phyloP scores from a whole-genome alignment of 192 early-diverging fungal species.

The Glomus cerebriforme region DNA sequence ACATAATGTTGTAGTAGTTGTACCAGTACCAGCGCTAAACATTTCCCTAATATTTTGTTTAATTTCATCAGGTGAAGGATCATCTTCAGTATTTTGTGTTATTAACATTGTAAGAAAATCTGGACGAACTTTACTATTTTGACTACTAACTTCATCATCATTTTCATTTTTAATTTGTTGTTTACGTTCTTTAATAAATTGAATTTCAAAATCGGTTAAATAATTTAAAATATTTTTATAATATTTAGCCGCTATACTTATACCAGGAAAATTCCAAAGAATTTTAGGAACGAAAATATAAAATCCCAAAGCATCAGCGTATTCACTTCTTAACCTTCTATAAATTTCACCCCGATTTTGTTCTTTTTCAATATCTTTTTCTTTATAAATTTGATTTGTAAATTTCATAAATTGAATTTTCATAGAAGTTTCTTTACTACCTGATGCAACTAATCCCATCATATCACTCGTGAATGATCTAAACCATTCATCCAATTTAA shows the following conservation, averaged over 20 bases:
- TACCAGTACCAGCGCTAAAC: constrained; percentile 29
- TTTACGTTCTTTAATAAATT: constrained; percentile 33
- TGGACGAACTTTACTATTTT: constrained; percentile 1
- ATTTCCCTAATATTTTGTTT: constrained; percentile 33
- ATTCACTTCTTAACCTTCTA: constrained; percentile 8
- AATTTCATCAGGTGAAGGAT: constrained; percentile 21
- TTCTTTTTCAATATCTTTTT: background rate
- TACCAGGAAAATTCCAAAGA: constrained; percentile 19
- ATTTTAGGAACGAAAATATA: constrained; percentile 24
- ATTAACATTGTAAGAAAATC: constrained; percentile 33
- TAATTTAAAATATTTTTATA: background rate
- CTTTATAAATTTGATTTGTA: background rate
- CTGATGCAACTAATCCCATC: constrained; percentile 29
- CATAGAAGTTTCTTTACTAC: constrained; percentile 28
- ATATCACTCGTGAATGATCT: constrained; percentile 29
- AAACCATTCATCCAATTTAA: constrained; percentile 31
- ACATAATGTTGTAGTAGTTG: constrained; percentile 23
- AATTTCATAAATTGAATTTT: constrained; percentile 1
- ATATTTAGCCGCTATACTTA: background rate
- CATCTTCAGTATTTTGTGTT: background rate
- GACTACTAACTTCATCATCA: background rate
- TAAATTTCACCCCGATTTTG: constrained; percentile 3
- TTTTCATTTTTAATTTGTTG: background rate
- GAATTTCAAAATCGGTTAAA: constrained; percentile 17
- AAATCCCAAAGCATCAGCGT: constrained; percentile 9